phyloP scores from a whole-genome alignment of 2,329 filamentous ascomycete genomes.

The Nannizzia gypsea region DNA sequence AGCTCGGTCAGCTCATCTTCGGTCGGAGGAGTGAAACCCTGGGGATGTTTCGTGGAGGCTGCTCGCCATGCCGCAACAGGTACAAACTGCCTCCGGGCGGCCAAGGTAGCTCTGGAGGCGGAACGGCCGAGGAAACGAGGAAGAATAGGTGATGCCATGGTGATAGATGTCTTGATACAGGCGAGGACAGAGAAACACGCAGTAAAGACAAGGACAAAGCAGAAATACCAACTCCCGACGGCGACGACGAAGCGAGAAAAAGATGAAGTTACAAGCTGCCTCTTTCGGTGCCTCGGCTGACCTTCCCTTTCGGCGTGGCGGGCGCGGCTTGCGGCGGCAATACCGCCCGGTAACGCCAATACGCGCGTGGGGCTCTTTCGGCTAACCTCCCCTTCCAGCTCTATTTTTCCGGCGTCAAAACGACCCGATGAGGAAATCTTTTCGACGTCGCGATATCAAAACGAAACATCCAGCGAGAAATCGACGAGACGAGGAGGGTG shows the following conservation, averaged over 20 bases:
- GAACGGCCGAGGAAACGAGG: constrained; percentile 25
- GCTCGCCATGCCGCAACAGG: constrained; percentile 24
- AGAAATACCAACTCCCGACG: background rate
- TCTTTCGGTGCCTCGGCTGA: background rate
- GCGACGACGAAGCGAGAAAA: background rate
- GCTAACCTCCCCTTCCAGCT: background rate
- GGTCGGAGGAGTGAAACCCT: constrained; percentile 53
- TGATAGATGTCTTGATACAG: background rate
- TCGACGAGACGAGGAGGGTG: background rate
- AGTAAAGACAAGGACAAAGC: background rate
- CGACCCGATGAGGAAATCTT: background rate
- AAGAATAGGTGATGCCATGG: constrained; percentile 25
- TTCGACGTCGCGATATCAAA: background rate
- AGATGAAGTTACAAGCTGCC: background rate
- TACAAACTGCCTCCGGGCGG: constrained; percentile 21
- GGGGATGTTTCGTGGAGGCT: constrained; percentile 58
- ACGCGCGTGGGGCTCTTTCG: background rate
- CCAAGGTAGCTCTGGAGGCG: constrained; percentile 22
- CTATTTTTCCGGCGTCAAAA: background rate
- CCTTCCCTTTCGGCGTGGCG: background rate
- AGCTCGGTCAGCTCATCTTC: constrained; percentile 66
- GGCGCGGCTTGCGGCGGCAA: constrained; percentile 4
- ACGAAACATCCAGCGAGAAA: background rate
- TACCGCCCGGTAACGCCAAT: constrained; percentile 1
- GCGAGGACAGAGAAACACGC: background rate